phyloP scores from a whole-genome alignment of 495 filamentous ascomycete species.

The Talaromyces adpressus region DNA sequence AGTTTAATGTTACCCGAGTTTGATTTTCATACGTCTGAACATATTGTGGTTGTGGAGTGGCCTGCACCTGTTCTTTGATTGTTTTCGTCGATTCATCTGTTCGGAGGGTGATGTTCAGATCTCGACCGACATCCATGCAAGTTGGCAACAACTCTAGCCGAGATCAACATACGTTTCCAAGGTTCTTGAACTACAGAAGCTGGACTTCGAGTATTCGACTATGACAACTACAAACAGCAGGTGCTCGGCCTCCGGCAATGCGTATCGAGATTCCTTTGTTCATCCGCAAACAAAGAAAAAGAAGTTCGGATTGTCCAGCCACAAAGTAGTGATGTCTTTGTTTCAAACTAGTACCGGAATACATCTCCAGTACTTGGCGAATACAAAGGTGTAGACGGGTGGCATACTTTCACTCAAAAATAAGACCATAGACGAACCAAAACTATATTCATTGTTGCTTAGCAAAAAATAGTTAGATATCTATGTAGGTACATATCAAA shows the following conservation, averaged over 20 bases:
- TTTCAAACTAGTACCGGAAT: neutral
- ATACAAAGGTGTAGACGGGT: neutral
- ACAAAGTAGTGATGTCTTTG: too few relatives aligned
- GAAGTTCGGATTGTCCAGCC: too few relatives aligned
- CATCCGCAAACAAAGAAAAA: neutral
- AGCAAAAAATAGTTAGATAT: neutral
- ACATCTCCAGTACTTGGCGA: neutral
- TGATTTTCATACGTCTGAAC: neutral
- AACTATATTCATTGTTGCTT: neutral
- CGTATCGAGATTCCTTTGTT: neutral
- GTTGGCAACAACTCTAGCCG: neutral
- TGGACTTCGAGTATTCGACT: neutral
- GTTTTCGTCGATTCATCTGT: neutral
- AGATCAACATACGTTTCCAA: neutral
- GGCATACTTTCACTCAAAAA: neutral
- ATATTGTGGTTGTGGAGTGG: neutral
- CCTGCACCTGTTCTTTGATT: neutral
- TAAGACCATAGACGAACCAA: neutral
- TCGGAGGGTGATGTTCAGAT: neutral
- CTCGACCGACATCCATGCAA: neutral
- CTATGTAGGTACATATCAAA: neutral
- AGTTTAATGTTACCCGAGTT: neutral
- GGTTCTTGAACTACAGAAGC: neutral
- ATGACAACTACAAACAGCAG: neutral
- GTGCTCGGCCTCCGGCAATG: neutral